A percentile compares a stretch with the other conserved stretches of the same genome.
phyloP scores from a whole-genome alignment of 78 protist genomes.

The Guillardia theta region DNA sequence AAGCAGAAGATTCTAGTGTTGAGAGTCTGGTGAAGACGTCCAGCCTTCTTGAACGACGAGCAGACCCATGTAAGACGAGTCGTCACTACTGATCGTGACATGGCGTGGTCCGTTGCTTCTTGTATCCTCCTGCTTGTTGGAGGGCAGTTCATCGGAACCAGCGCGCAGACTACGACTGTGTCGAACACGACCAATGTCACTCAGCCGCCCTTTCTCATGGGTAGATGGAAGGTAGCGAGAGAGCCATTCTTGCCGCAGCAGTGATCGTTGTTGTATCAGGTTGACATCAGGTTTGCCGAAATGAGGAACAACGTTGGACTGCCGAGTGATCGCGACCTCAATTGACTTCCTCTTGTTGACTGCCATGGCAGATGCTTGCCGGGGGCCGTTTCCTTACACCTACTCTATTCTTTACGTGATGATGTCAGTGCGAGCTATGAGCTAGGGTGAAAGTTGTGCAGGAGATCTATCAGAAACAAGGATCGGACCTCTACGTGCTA shows the following conservation, averaged over 20 bases:
- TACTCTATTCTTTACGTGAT: neutral
- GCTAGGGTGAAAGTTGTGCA: too few relatives aligned
- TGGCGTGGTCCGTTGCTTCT: too few relatives aligned
- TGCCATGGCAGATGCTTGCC: neutral
- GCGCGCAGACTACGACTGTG: neutral
- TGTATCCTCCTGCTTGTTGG: too few relatives aligned
- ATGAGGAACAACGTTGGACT: neutral
- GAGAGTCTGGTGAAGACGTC: too few relatives aligned
- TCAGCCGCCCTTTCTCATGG: neutral
- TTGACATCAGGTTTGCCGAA: neutral
- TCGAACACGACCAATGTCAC: neutral
- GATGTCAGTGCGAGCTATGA: neutral
- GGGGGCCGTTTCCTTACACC: constrained; percentile 3
- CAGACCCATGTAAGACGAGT: too few relatives aligned
- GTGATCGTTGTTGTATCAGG: neutral
- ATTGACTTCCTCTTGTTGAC: neutral
- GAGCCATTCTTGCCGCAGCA: neutral
- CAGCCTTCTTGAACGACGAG: too few relatives aligned
- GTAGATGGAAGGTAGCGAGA: neutral
- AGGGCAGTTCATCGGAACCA: too few relatives aligned
- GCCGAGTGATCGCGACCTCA: neutral
- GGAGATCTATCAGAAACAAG: neutral
- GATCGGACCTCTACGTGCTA: neutral
- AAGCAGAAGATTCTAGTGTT: too few relatives aligned
- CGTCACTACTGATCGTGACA: too few relatives aligned